These are phyloP conservation scores for Ceratonia siliqua DNA, from an alignment of 306 rosid genomes.

Conservation along the genomic window DNA sequence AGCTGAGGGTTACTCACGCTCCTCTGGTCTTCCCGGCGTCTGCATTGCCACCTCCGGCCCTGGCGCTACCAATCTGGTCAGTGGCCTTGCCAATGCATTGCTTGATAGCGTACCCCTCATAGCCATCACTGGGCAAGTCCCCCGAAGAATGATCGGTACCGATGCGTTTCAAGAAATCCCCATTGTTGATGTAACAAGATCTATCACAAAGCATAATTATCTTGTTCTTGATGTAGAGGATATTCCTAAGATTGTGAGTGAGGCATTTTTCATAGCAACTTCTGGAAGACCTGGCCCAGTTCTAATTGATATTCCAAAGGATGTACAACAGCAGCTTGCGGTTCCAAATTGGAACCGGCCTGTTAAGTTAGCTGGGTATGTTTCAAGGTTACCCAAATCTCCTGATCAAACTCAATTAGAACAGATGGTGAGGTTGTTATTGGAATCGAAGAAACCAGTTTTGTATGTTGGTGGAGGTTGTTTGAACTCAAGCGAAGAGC, in stretches of 20 bases:
- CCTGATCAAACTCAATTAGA: constrained; percentile 51
- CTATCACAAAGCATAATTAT: constrained; percentile 87
- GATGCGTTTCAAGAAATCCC: constrained; percentile 95
- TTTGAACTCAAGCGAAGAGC: constrained; percentile 69
- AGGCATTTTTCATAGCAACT: constrained; percentile 72
- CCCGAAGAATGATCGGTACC: constrained; percentile 87
- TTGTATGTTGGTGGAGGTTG: constrained; percentile 90
- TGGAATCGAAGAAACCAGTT: constrained; percentile 71
- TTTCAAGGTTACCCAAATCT: constrained; percentile 64
- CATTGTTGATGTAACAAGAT: constrained; percentile 83
- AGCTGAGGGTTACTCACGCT: constrained; percentile 87
- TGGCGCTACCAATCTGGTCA: constrained; percentile 87
- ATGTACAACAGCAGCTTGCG: constrained; percentile 81
- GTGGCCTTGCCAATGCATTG: constrained; percentile 81
- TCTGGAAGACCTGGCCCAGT: constrained; percentile 91
- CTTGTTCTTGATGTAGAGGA: constrained; percentile 90
- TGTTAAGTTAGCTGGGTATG: constrained; percentile 54
- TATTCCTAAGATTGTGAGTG: constrained; percentile 73
- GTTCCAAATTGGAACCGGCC: constrained; percentile 71
- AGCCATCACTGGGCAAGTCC: constrained; percentile 92
- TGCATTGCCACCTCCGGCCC: constrained; percentile 96
- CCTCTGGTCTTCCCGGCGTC: constrained; percentile 79
- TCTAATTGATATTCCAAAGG: constrained; percentile 80
- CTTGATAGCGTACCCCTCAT: constrained; percentile 74
- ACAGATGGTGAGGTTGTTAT: constrained; percentile 57